These are phyloP conservation scores for Blastobotrys ciferrii DNA, from an alignment of 1,139 yeast species.

Conservation along the genomic window DNA sequence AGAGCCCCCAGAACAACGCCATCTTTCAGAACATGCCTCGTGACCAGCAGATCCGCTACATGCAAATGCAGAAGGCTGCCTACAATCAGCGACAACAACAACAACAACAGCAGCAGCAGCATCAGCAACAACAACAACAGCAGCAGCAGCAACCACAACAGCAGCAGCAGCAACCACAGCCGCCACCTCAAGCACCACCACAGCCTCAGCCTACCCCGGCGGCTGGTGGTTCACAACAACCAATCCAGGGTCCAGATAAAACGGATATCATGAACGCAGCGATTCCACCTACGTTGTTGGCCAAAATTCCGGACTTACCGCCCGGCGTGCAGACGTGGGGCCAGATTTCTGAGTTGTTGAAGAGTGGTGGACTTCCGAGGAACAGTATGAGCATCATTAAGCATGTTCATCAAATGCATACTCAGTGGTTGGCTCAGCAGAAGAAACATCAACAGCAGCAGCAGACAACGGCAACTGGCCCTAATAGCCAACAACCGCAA, in stretches of 20 bases:
- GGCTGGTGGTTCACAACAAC: slow-evolving; percentile 39
- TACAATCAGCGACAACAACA: slow-evolving; percentile 16
- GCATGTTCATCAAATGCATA: slow-evolving; percentile 61
- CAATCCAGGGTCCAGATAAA: slow-evolving; percentile 20
- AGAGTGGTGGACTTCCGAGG: slow-evolving; percentile 55
- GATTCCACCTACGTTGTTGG: slow-evolving; percentile 71
- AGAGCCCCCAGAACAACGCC: slow-evolving; percentile 12
- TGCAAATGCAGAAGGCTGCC: slow-evolving; percentile 9
- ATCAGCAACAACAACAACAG: slow-evolving; percentile 27
- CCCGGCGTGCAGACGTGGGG: slow-evolving; percentile 83
- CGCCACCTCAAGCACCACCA: slow-evolving; percentile 18
- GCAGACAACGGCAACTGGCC: slow-evolving; percentile 23
- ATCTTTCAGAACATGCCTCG: slow-evolving; percentile 23
- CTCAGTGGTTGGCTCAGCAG: slow-evolving; percentile 40
- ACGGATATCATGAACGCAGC: slow-evolving; percentile 49
- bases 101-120: slow-evolving; percentile 23
- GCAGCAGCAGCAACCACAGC: slow-evolving; percentile 22
- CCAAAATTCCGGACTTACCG: slow-evolving; percentile 75
- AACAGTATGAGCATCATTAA: slow-evolving; percentile 55
- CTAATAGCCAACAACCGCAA: slow-evolving; percentile 20
- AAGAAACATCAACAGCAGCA: slow-evolving; percentile 30
- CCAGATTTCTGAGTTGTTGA: slow-evolving; percentile 69
- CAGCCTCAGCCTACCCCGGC: slow-evolving; percentile 41
- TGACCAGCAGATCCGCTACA: slow-evolving; percentile 19
- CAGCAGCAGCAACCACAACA: slow-evolving; percentile 26